phyloP scores from a whole-genome alignment of 495 filamentous ascomycete species.

The Amorphotheca resinae region DNA sequence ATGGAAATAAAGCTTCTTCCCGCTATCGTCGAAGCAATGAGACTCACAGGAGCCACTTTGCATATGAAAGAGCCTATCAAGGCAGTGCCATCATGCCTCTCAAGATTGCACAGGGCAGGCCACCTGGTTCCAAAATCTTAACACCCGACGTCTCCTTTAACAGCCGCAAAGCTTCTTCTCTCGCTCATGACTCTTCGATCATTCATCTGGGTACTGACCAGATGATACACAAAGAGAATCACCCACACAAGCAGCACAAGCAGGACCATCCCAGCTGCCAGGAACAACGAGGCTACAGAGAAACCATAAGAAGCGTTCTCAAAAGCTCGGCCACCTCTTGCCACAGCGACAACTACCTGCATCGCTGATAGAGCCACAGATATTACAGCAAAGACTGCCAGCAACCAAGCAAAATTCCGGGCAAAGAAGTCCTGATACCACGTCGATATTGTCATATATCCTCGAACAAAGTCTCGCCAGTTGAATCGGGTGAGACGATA shows the following conservation, averaged over 20 bases:
- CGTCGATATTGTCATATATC: conserved; percentile 10
- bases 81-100: too few species aligned
- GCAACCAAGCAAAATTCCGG: conserved; percentile 27
- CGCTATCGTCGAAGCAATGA: too few species aligned
- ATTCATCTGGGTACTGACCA: conserved; percentile 7
- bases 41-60: too few species aligned
- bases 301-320: conserved; percentile 10
- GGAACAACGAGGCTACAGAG: conserved; percentile 6
- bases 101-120: conserved; percentile 6
- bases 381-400: conserved; percentile 23
- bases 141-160: neutral
- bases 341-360: conserved; percentile 8
- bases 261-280: conserved; percentile 2
- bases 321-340: conserved; percentile 1
- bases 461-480: conserved; percentile 2
- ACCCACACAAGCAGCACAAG: conserved; percentile 3
- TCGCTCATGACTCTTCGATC: conserved; percentile 5
- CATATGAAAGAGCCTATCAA: too few species aligned
- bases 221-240: conserved; percentile 9
- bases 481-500: conserved; percentile 6
- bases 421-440: conserved; percentile 24
- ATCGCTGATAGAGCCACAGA: conserved; percentile 11
- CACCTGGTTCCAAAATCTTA: conserved; percentile 1
- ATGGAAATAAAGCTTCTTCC: too few species aligned
- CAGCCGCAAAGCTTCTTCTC: conserved; percentile 3